phyloP scores from a whole-genome alignment of 75 land plant species.

The Cunninghamia lanceolata region DNA sequence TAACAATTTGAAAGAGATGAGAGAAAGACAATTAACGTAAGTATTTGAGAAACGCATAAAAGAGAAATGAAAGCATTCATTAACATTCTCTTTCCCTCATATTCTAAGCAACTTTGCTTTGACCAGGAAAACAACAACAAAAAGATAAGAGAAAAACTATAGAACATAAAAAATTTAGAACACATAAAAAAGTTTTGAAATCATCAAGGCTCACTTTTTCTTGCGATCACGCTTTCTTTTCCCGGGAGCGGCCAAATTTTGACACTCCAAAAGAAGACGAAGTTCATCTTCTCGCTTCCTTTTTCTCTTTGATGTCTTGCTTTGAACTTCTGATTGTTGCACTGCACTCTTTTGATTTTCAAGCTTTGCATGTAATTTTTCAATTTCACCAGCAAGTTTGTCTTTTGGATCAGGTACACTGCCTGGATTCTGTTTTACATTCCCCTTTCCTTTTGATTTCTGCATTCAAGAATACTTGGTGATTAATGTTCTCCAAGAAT shows the following conservation, averaged over 20 bases:
- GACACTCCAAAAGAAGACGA: not conserved
- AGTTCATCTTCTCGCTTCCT: constrained; percentile 8
- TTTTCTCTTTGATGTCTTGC: constrained; percentile 1
- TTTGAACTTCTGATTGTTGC: constrained; percentile 1
- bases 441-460: constrained; percentile 3
- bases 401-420: not conserved
- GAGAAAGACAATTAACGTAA: not conserved
- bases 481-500: not conserved
- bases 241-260: not conserved
- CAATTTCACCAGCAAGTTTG: not conserved
- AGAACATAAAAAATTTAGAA: not conserved
- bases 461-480: not conserved
- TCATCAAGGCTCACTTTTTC: not conserved
- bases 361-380: not conserved
- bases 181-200: not conserved
- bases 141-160: not conserved
- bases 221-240: constrained; percentile 4
- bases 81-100: not conserved
- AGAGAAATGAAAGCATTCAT: not conserved
- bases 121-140: not conserved
- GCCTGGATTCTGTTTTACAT: not conserved
- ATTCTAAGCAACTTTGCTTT: not conserved
- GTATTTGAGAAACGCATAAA: not conserved
- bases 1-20: not conserved
- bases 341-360: not conserved